Base-by-base conservation (phyloP, 2,329 filamentous ascomycete species). In the Ceratocystis harringtonii region DNA sequence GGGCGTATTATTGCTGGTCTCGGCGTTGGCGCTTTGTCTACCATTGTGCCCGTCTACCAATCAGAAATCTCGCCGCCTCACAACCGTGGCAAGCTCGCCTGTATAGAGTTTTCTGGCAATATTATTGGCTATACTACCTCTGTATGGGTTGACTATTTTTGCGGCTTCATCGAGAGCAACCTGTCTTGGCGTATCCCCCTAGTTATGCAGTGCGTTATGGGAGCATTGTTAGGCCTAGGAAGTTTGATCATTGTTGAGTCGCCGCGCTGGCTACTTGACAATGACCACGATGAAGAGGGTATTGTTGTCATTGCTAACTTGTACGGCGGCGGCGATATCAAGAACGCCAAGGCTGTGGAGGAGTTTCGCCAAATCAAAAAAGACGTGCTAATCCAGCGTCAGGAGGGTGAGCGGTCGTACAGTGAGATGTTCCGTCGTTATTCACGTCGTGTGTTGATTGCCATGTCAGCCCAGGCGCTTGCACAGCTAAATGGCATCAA, bases 321-420 rank as follows among this genome's bases (percentile, higher is more conserved):
- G 5, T 97, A 97, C 72, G 94, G 94, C 65, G 90, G 89, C 72
- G 94, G 94, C 68, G 94, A 99, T 74, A 92, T 97, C 68, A 92
- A 96, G 76, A 89, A 96, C 74, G 78, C 87, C 67, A 94, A 95
- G 75, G 94, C 94, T 1, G 85, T 92, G 67, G 92, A 96, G 65
- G 94, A 99, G 75, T 99, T 95, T 76, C 89, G 92, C 71, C 94
- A 97, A 72, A 99, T 99, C 78, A 99, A 99, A 79, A 96, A 96
- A 90, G 87, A 92, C 71, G 94, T 99, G 36, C 82, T 99, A 43
- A 79, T 97, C 28, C 87, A 92, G 74, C 89, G 94, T 63, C 91
- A 96, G 76, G 94, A 99, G 77, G 94, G 94, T 70, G 94, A 97
- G 77, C 84, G 94, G 70, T 85, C 89, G 0, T 99, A 97, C 75